A percentile compares a stretch with the other conserved stretches of the same genome.
These are phyloP conservation scores for Aspergillus sp. DNA, from an alignment of 2,329 filamentous ascomycete species.

Conservation along the genomic window DNA sequence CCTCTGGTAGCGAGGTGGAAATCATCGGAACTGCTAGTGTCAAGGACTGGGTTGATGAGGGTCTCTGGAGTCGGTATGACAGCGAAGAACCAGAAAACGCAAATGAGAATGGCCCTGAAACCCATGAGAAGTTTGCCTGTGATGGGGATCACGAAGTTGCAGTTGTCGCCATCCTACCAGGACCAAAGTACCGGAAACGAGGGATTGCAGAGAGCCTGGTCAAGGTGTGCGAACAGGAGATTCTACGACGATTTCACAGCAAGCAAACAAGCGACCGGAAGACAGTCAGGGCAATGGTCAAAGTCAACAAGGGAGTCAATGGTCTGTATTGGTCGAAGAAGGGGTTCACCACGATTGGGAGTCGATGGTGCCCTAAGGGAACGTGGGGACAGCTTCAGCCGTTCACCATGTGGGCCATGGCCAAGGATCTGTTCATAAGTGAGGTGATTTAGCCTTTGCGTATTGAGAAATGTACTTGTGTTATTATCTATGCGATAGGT, in stretches of 20 bases:
- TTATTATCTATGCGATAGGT: neutral
- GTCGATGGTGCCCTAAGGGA: constrained; percentile 6
- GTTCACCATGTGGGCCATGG: constrained; percentile 13
- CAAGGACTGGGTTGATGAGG: constrained; percentile 11
- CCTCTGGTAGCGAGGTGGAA: neutral
- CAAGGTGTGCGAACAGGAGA: constrained; percentile 7
- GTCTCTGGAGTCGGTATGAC: constrained; percentile 3
- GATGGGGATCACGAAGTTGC: constrained; percentile 9
- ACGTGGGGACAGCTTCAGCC: constrained; percentile 6
- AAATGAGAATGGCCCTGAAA: neutral
- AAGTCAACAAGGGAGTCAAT: constrained; percentile 9
- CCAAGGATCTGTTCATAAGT: constrained; percentile 1
- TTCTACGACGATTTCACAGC: constrained; percentile 3
- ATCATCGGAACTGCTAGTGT: constrained; percentile 12
- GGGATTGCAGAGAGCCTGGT: constrained; percentile 6
- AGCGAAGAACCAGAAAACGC: neutral
- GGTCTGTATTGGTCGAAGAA: constrained; percentile 12
- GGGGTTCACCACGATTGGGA: constrained; percentile 7
- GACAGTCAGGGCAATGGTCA: constrained; percentile 8
- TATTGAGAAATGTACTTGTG: neutral
- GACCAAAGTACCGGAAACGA: constrained; percentile 5
- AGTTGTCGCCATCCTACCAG: constrained; percentile 7
- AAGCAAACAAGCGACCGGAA: neutral
- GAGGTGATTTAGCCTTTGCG: too few relatives aligned
- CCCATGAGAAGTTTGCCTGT: constrained; percentile 1